These are phyloP conservation scores for Botryotinia convoluta DNA, from an alignment of 2,329 filamentous ascomycete species.

Conservation along the genomic window DNA sequence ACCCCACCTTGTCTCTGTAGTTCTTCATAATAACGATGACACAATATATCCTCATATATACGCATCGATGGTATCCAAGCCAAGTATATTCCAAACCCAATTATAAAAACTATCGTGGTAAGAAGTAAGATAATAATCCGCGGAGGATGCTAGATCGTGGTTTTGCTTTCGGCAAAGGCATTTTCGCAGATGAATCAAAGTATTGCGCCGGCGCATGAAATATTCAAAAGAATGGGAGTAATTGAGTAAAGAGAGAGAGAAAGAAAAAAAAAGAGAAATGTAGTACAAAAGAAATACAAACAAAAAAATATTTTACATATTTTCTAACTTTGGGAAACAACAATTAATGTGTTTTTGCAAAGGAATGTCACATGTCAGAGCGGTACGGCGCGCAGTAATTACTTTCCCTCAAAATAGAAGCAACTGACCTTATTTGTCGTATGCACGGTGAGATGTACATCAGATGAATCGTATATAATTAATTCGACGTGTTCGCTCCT, in stretches of 20 bases:
- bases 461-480: not conserved
- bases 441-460: not conserved
- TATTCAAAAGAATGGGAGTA: not conserved
- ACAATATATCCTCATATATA: conserved; percentile 43
- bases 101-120: conserved; percentile 37
- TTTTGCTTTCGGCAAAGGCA: conserved; percentile 2
- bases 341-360: not conserved
- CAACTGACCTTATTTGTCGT: conserved; percentile 2
- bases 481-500: not conserved
- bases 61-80: conserved; percentile 39
- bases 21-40: conserved; percentile 41
- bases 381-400: not conserved
- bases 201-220: conserved; percentile 12
- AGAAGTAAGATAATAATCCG: conserved; percentile 39
- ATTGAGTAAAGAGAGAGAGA: not conserved
- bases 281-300: not conserved
- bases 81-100: conserved; percentile 36
- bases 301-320: not conserved
- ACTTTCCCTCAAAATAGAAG: not conserved
- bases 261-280: not conserved
- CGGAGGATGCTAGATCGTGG: conserved; percentile 27
- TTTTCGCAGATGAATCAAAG: not conserved
- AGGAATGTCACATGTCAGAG: conserved; percentile 8
- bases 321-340: not conserved
- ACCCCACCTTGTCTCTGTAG: conserved; percentile 29